Evolutionary conservation across 2,329 filamentous ascomycete genomes (phyloP).

Genomic region (Penicillium sp.): DNA sequence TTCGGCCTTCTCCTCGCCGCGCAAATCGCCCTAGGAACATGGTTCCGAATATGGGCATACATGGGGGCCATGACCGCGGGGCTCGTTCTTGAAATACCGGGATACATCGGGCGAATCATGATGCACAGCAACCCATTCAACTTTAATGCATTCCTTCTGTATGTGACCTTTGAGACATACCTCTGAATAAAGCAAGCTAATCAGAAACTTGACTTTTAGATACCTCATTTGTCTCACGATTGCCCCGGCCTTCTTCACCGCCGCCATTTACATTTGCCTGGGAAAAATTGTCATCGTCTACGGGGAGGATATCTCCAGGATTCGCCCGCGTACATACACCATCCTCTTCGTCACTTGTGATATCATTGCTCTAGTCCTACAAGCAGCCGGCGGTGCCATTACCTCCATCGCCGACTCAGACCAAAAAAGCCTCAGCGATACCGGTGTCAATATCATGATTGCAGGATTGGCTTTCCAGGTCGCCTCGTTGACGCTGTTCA

Average conservation of each 20-base stretch:
- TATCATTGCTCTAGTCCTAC: constrained; percentile 58
- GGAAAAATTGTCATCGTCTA: constrained; percentile 39
- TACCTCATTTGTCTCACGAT: constrained; percentile 63
- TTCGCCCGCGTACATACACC: constrained; percentile 35
- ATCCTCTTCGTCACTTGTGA: constrained; percentile 61
- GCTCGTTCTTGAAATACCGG: constrained; percentile 55
- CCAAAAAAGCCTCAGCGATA: constrained; percentile 21
- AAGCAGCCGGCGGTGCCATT: constrained; percentile 59
- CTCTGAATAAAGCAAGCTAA: no score
- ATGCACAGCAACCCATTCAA: constrained; percentile 52
- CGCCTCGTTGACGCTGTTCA: constrained; percentile 15
- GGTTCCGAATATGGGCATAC: constrained; percentile 14
- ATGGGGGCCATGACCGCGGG: constrained; percentile 47
- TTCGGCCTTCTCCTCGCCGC: constrained; percentile 9
- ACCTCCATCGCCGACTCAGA: constrained; percentile 44
- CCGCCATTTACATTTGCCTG: constrained; percentile 60
- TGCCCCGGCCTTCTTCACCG: constrained; percentile 63
- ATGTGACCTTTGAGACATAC: constrained; percentile 25
- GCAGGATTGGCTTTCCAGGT: constrained; percentile 18
- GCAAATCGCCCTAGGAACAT: constrained; percentile 7
- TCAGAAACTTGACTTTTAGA: constrained; percentile 47
- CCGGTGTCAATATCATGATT: constrained; percentile 18
- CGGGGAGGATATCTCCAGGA: constrained; percentile 32
- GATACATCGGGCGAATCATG: constrained; percentile 58
- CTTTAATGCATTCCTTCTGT: constrained; percentile 45